Conservation (phyloP, 192 early-diverging fungal genomes). For the Coemansia sp. region DNA sequence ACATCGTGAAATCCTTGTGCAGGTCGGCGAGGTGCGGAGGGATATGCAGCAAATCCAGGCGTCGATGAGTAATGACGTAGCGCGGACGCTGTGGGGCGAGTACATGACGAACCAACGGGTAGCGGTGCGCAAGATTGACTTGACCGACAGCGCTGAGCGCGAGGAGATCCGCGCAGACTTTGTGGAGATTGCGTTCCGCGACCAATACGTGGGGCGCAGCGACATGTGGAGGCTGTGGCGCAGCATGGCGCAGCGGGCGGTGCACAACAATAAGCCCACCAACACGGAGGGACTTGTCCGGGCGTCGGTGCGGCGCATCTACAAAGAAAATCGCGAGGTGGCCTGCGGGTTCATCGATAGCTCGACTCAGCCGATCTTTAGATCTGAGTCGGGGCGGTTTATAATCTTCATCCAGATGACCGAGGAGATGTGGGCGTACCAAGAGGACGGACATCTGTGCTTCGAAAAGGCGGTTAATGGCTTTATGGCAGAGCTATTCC, state of each 20-base stretch:
- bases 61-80: slow-evolving; percentile 24
- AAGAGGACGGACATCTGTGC: slow-evolving; percentile 93
- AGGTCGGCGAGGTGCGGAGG: slow-evolving; percentile 46
- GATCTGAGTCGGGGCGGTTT: slow-evolving; percentile 91
- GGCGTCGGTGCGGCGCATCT: slow-evolving; percentile 80
- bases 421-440: slow-evolving; percentile 97
- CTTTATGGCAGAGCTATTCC: slow-evolving; percentile 87
- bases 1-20: slow-evolving; percentile 36
- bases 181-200: slow-evolving; percentile 82
- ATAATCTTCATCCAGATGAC: slow-evolving; percentile 97
- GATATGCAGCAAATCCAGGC: slow-evolving; percentile 43
- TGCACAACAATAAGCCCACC: slow-evolving; percentile 78
- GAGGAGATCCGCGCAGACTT: slow-evolving; percentile 68
- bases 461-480: slow-evolving; percentile 90
- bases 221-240: slow-evolving; percentile 93
- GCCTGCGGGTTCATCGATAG: slow-evolving; percentile 76
- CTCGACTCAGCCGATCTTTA: slow-evolving; percentile 81
- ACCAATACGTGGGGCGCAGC: slow-evolving; percentile 87
- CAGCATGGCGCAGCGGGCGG: slow-evolving; percentile 63
- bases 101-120: slow-evolving; percentile 37
- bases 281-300: slow-evolving; percentile 68
- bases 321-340: slow-evolving; percentile 62
- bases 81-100: slow-evolving; percentile 46
- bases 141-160: slow-evolving; percentile 23
- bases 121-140: slow-evolving; percentile 62